phyloP scores from a whole-genome alignment of 2,329 filamentous ascomycete genomes.

The Aspergillus pseudoterreus region DNA sequence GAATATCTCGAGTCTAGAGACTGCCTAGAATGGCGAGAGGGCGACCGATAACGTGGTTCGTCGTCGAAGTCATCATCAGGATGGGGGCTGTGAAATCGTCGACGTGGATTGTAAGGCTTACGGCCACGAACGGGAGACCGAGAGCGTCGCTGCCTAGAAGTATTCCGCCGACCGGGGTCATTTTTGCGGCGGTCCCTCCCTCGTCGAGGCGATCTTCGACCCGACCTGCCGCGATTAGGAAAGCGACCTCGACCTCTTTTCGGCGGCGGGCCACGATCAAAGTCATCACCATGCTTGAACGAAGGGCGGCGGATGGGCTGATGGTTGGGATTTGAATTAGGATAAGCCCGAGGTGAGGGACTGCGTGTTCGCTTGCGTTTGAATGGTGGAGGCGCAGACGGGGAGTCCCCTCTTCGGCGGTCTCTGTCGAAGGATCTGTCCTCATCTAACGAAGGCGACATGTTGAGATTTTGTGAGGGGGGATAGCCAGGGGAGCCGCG shows the following conservation, averaged over 20 bases:
- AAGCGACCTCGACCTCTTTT: constrained; percentile 35
- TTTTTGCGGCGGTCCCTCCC: constrained; percentile 31
- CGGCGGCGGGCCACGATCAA: constrained; percentile 35
- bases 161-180: constrained; percentile 26
- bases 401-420: constrained; percentile 28
- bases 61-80: constrained; percentile 23
- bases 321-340: constrained; percentile 20
- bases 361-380: constrained; percentile 42
- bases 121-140: constrained; percentile 30
- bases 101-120: constrained; percentile 21
- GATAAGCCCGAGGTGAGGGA: constrained; percentile 34
- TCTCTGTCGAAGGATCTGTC: constrained; percentile 23
- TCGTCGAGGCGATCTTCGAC: constrained; percentile 32
- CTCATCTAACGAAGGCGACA: constrained; percentile 20
- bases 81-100: constrained; percentile 25
- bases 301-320: constrained; percentile 18
- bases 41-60: constrained; percentile 28
- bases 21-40: constrained; percentile 32
- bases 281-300: constrained; percentile 31
- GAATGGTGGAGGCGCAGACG: constrained; percentile 26
- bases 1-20: constrained; percentile 33
- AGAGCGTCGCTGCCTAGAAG: constrained; percentile 26
- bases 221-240: constrained; percentile 28
- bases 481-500: constrained; percentile 26
- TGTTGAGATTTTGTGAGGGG: constrained; percentile 18